Conservation (phyloP, 179 eudicot species). For the Spergularia azorica region DNA sequence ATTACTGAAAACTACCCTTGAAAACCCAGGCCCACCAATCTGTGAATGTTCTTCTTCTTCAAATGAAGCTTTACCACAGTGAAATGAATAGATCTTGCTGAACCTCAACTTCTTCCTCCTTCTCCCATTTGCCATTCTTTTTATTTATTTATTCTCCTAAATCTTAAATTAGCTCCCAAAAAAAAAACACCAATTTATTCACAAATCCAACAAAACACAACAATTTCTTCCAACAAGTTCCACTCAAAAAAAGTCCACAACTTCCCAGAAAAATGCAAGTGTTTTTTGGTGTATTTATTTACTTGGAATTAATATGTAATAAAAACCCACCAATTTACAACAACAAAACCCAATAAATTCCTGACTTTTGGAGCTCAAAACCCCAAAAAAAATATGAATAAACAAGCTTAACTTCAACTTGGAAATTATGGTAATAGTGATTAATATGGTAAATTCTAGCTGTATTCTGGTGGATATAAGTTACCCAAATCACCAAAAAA, state of each 20-base stretch:
- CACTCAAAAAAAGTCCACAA: not conserved
- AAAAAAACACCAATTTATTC: not conserved
- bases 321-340: conserved; percentile 22
- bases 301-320: conserved; percentile 13
- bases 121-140: conserved; percentile 47
- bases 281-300: no score
- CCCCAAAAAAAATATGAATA: conserved; percentile 22
- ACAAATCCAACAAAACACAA: not conserved
- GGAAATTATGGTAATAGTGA: not conserved
- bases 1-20: conserved; percentile 74
- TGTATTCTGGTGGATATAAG: no score
- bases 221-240: not conserved
- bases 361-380: conserved; percentile 34
- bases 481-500: not conserved
- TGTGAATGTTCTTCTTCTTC: conserved; percentile 57
- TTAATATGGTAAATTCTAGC: no score
- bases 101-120: conserved; percentile 57
- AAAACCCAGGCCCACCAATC: conserved; percentile 89
- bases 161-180: not conserved
- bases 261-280: no score
- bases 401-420: conserved; percentile 4
- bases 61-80: conserved; percentile 53
- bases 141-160: no score
- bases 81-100: conserved; percentile 84
- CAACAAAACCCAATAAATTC: conserved; percentile 37